phyloP scores from a whole-genome alignment of 495 filamentous ascomycete species.

The Penicillium pulvis region DNA sequence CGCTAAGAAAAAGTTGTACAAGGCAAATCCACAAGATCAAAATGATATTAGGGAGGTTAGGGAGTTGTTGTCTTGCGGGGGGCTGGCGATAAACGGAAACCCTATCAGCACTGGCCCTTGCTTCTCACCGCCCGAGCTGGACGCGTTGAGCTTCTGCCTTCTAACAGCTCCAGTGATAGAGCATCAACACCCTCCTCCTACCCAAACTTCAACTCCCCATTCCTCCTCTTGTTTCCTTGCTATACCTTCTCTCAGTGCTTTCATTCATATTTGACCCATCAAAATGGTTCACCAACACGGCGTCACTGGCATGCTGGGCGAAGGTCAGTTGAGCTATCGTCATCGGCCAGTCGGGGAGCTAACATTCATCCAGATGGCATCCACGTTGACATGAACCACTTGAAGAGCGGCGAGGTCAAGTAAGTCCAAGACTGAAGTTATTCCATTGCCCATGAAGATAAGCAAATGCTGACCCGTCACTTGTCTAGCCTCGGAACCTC shows the following conservation, averaged over 20 bases:
- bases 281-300: conserved; percentile 51
- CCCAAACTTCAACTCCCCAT: conserved; percentile 14
- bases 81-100: conserved; percentile 21
- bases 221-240: conserved; percentile 10
- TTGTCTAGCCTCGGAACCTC: conserved; percentile 83
- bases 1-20: not conserved
- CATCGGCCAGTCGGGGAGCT: conserved; percentile 24
- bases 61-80: conserved; percentile 22
- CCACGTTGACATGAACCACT: conserved; percentile 94
- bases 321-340: conserved; percentile 56
- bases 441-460: not conserved
- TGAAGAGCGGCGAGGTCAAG: conserved; percentile 92
- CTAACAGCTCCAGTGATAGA: conserved; percentile 28
- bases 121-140: conserved; percentile 41
- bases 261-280: conserved; percentile 7
- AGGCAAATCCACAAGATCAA: not conserved
- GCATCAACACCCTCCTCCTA: conserved; percentile 20
- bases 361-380: conserved; percentile 77
- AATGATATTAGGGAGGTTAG: not conserved
- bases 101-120: conserved; percentile 26
- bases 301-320: conserved; percentile 67
- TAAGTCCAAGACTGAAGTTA: conserved; percentile 47
- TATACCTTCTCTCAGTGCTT: not conserved
- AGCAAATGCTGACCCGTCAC: conserved; percentile 31
- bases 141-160: conserved; percentile 46